A percentile compares a stretch with the other conserved stretches of the same genome.
Evolutionary conservation across 352 stramenopile genomes (phyloP).

Genomic region (Pythium guiyangense): DNA sequence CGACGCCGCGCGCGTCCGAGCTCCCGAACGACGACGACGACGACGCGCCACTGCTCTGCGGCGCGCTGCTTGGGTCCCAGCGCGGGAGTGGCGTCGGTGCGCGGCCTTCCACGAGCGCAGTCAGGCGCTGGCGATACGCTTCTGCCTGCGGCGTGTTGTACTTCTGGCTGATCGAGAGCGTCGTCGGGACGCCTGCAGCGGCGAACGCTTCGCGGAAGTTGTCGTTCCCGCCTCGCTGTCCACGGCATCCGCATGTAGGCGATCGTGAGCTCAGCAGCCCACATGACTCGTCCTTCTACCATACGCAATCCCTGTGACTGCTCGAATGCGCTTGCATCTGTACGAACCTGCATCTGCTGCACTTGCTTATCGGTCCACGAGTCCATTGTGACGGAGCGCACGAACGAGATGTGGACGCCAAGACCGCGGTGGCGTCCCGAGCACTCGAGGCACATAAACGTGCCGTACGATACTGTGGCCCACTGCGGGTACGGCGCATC

Average conservation of each 20-base stretch:
- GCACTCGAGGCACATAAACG: conserved; percentile 96
- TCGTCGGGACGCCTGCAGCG: conserved; percentile 56
- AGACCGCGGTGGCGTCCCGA: conserved; percentile 89
- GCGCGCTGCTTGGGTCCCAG: conserved; percentile 53
- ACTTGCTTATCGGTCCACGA: conserved; percentile 88
- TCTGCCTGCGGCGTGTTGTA: conserved; percentile 84
- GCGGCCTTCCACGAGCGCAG: conserved; percentile 58
- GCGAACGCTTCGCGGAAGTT: conserved; percentile 60
- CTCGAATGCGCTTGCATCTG: too few relatives aligned
- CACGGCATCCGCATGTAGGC: too few relatives aligned
- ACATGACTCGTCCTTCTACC: too few relatives aligned
- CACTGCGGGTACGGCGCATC: conserved; percentile 92
- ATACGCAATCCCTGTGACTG: too few relatives aligned
- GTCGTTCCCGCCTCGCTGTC: conserved; percentile 71
- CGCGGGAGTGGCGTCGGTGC: conserved; percentile 42
- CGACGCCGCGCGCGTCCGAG: conserved; percentile 61
- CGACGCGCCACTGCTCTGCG: conserved; percentile 15
- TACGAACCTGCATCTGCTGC: conserved; percentile 68
- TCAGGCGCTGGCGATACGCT: conserved; percentile 57
- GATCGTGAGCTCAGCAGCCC: neutral
- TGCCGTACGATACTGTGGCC: conserved; percentile 93
- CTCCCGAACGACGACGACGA: conserved; percentile 29
- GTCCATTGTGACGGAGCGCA: conserved; percentile 85
- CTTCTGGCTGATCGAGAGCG: conserved; percentile 76
- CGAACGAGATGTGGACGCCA: conserved; percentile 92